Percentiles rank a stretch among this genome's conserved stretches.
These are phyloP conservation scores for Ophiostoma montium DNA, from an alignment of 2,329 filamentous ascomycete genomes.

Conservation along the genomic window DNA sequence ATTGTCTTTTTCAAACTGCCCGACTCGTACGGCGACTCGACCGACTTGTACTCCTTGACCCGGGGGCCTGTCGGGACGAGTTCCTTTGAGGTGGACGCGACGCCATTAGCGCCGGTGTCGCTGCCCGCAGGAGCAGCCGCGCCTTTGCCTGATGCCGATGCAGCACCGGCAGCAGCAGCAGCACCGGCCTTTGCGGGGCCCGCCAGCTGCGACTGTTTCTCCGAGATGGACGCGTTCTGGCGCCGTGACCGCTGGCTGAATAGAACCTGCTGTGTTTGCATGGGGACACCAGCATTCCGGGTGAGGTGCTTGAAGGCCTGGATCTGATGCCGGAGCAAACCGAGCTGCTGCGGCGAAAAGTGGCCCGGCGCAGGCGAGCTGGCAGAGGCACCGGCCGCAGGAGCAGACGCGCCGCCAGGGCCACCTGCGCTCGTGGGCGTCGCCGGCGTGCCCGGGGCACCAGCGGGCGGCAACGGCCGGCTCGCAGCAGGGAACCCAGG, in stretches of 20 bases:
- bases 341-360: constrained; percentile 68
- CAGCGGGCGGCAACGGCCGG: constrained; percentile 6
- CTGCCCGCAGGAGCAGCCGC: constrained; percentile 18
- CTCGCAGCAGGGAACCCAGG: constrained; percentile 16
- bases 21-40: constrained; percentile 57
- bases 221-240: constrained; percentile 33
- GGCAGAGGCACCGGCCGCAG: constrained; percentile 15
- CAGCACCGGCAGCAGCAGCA: neutral
- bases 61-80: constrained; percentile 23
- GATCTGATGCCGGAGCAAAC: constrained; percentile 71
- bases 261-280: constrained; percentile 66
- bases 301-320: constrained; percentile 80
- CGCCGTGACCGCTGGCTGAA: constrained; percentile 61
- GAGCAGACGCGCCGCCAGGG: neutral
- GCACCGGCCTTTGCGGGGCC: neutral
- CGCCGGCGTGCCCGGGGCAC: neutral
- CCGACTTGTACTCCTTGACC: constrained; percentile 50
- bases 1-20: constrained; percentile 44
- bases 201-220: constrained; percentile 26
- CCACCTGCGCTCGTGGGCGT: constrained; percentile 3
- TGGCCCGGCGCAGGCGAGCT: constrained; percentile 31
- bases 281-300: constrained; percentile 72
- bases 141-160: neutral
- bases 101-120: constrained; percentile 23
- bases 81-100: constrained; percentile 17